Evolutionary conservation across 208 protist species (phyloP).

Genomic region (Leishmania mexicana): DNA sequence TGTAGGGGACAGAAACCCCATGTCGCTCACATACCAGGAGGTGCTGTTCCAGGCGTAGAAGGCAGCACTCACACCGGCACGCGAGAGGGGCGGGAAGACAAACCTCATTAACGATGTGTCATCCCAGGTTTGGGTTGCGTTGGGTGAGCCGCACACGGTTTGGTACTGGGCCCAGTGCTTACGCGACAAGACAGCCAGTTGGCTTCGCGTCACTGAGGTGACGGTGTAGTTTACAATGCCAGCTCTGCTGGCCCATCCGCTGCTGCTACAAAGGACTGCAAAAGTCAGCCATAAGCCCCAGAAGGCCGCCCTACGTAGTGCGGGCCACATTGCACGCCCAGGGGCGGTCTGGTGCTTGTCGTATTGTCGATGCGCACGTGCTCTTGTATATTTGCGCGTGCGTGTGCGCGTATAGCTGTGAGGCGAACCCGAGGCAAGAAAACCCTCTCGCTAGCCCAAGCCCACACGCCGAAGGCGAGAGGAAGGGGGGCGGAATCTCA

Average conservation of each 20-base stretch:
- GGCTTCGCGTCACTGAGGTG: neutral
- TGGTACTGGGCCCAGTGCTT: conserved; percentile 23
- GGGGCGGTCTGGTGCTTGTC: neutral
- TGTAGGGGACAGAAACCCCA: conserved; percentile 43
- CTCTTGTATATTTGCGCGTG: neutral
- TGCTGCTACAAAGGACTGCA: neutral
- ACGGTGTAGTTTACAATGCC: neutral
- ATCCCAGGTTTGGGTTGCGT: neutral
- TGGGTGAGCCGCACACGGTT: neutral
- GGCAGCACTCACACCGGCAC: neutral
- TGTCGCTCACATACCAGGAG: conserved; percentile 31
- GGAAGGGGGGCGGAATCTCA: neutral
- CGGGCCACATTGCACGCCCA: neutral
- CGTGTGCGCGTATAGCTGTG: neutral
- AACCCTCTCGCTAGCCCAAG: neutral
- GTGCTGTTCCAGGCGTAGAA: conserved; percentile 39
- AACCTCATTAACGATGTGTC: neutral
- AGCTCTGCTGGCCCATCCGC: neutral
- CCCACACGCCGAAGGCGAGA: neutral
- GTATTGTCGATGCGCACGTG: neutral
- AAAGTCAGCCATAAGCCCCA: neutral
- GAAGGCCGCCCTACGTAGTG: neutral
- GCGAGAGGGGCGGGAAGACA: neutral
- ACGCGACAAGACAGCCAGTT: neutral
- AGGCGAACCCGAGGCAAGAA: neutral